phyloP scores from a whole-genome alignment of 1,284 basidiomycete genomes.

The Pseudozyma thailandica region DNA sequence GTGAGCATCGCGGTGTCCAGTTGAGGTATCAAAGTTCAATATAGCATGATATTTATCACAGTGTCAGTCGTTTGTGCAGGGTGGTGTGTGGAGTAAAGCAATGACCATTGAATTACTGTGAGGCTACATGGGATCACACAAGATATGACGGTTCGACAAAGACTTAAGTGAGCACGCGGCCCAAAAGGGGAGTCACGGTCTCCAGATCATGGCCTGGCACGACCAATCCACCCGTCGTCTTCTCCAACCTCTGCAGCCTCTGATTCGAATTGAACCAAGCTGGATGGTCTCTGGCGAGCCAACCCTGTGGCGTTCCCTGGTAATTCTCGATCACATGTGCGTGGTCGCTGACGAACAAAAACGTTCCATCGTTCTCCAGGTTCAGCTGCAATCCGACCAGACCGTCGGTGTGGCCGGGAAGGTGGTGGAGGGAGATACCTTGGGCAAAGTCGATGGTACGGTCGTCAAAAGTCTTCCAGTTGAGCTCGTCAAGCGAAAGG shows the following conservation, averaged over 20 bases:
- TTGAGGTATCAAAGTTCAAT: neutral
- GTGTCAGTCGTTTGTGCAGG: neutral
- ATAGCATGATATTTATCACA: neutral
- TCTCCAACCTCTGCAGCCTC: constrained; percentile 51
- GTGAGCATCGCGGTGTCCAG: neutral
- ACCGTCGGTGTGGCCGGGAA: constrained; percentile 64
- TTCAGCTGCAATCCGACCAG: constrained; percentile 62
- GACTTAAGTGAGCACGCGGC: constrained; percentile 30
- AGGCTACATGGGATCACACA: too few species aligned
- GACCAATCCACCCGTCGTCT: constrained; percentile 45
- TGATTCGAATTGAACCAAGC: constrained; percentile 61
- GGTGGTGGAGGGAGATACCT: constrained; percentile 61
- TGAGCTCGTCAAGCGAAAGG: constrained; percentile 47
- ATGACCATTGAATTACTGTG: too few species aligned
- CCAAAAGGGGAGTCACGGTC: constrained; percentile 35
- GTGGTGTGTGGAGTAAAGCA: neutral
- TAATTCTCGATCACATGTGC: constrained; percentile 58
- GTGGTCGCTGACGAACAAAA: constrained; percentile 54
- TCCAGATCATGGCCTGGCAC: constrained; percentile 55
- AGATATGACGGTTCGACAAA: too few species aligned
- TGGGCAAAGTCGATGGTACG: constrained; percentile 55
- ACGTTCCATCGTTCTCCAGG: constrained; percentile 54
- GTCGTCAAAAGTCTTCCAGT: constrained; percentile 65
- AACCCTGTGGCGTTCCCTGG: constrained; percentile 56
- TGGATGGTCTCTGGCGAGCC: constrained; percentile 55